Evolutionary conservation across 2,329 filamentous ascomycete genomes (phyloP).

Genomic region (Colletotrichum abscissum): DNA sequence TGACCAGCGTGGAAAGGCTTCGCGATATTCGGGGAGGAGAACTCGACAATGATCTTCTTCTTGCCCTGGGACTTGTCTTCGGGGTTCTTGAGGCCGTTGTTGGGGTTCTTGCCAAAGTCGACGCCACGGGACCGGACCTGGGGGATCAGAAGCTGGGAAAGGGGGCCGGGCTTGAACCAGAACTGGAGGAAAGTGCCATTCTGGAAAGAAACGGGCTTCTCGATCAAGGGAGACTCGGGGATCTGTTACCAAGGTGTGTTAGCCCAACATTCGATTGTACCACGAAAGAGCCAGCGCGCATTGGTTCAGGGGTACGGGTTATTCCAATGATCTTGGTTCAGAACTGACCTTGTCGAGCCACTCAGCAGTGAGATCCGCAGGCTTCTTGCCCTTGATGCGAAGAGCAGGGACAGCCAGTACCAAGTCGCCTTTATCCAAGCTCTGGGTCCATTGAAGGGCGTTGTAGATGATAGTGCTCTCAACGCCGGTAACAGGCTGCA

Average conservation of each 20-base stretch:
- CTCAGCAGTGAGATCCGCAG: constrained; percentile 69
- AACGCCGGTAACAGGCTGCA: constrained; percentile 77
- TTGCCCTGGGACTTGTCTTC: constrained; percentile 68
- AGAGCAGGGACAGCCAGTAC: constrained; percentile 84
- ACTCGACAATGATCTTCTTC: constrained; percentile 81
- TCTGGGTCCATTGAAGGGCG: constrained; percentile 81
- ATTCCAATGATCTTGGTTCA: background rate
- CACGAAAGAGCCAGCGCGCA: background rate
- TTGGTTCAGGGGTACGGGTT: background rate
- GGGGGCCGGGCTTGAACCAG: constrained; percentile 78
- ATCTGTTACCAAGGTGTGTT: constrained; percentile 60
- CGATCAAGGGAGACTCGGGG: constrained; percentile 78
- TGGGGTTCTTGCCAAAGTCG: constrained; percentile 73
- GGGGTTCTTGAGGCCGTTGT: constrained; percentile 70
- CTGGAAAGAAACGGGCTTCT: constrained; percentile 70
- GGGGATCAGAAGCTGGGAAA: constrained; percentile 75
- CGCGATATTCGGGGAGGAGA: constrained; percentile 87
- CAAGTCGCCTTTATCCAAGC: constrained; percentile 85
- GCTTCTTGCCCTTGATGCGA: constrained; percentile 78
- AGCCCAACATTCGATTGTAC: background rate
- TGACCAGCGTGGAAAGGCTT: constrained; percentile 87
- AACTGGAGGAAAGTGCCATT: constrained; percentile 79
- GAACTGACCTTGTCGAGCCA: constrained; percentile 68
- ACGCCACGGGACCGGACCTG: constrained; percentile 71
- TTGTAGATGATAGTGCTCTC: constrained; percentile 78